Conservation (phyloP, 805 yeast genomes). For the Wickerhamiella hasegawae region DNA sequence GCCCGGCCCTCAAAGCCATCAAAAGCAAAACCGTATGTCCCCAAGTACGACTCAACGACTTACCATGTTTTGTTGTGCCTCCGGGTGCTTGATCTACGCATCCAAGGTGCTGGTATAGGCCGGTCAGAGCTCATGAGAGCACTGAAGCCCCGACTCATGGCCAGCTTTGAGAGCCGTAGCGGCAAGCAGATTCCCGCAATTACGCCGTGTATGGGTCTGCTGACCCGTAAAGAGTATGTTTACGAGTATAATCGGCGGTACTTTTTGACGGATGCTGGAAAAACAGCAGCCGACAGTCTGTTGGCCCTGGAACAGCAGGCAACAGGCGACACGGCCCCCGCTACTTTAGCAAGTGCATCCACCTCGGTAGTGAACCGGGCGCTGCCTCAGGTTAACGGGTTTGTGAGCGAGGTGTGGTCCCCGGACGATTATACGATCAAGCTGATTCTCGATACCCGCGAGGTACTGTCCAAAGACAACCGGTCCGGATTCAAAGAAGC, state of each 20-base stretch:
- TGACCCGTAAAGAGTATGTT: conserved; percentile 46
- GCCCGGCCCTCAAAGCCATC: not conserved
- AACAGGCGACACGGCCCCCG: conserved; percentile 28
- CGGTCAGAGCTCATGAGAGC: conserved; percentile 36
- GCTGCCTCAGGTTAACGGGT: not conserved
- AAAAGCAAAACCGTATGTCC: conserved; percentile 8
- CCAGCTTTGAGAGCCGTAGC: conserved; percentile 6
- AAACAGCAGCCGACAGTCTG: conserved; percentile 41
- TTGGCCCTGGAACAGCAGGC: conserved; percentile 29
- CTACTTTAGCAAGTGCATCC: not conserved
- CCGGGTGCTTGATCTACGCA: conserved; percentile 9
- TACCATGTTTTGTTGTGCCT: conserved; percentile 12
- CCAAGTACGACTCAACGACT: conserved; percentile 11
- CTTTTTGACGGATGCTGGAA: conserved; percentile 54
- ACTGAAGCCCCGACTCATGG: conserved; percentile 16
- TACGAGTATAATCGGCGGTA: conserved; percentile 27
- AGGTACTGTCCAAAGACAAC: conserved; percentile 50
- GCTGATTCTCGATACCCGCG: conserved; percentile 67
- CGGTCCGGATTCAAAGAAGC: conserved; percentile 53
- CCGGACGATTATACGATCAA: conserved; percentile 41
- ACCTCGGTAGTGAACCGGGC: not conserved
- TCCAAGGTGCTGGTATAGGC: conserved; percentile 33
- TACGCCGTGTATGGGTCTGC: conserved; percentile 31
- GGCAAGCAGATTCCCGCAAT: conserved; percentile 8
- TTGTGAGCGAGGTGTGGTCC: conserved; percentile 34